Evolutionary conservation across 768 basidiomycete genomes (phyloP).

Genomic region (Podaxis rugospora): DNA sequence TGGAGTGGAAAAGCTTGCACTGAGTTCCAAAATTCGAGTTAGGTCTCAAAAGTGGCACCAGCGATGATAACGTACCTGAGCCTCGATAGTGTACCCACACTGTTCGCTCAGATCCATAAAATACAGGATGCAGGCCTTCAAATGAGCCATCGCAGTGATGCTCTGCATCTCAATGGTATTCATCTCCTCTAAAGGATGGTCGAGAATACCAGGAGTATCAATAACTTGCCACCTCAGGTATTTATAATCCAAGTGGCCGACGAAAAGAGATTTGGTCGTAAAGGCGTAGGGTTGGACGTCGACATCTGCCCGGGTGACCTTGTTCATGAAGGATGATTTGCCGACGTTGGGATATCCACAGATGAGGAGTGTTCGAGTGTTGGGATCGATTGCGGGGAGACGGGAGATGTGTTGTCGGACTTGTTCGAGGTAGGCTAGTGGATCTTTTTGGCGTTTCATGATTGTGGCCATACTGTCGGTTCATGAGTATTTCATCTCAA

Average conservation of each 20-base stretch:
- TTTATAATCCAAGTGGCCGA: constrained; percentile 98
- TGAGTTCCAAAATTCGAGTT: constrained; percentile 23
- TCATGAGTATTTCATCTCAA: constrained; percentile 9
- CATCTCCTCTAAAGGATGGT: constrained; percentile 99
- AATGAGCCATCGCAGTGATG: constrained; percentile 94
- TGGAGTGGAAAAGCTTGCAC: constrained; percentile 99
- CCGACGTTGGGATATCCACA: constrained; percentile 99
- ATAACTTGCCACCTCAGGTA: constrained; percentile 99
- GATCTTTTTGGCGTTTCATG: constrained; percentile 98
- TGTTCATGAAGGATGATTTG: constrained; percentile 99
- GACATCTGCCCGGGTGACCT: constrained; percentile 97
- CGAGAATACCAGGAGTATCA: constrained; percentile 96
- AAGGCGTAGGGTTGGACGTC: constrained; percentile 99
- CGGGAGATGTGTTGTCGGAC: constrained; percentile 98
- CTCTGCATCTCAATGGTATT: constrained; percentile 99
- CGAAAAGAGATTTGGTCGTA: constrained; percentile 97
- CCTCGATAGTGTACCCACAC: constrained; percentile 96
- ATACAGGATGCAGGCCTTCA: constrained; percentile 92
- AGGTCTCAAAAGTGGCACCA: neutral
- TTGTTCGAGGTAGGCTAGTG: constrained; percentile 96
- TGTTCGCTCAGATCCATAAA: constrained; percentile 99
- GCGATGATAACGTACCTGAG: constrained; percentile 58
- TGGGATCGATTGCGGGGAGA: constrained; percentile 97
- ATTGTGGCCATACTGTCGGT: constrained; percentile 88
- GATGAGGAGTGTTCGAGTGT: constrained; percentile 94